Evolutionary conservation across 768 basidiomycete species (phyloP), one percentile per base, ranked within the genome.

Genomic region (Boletus sensibilis): DNA sequence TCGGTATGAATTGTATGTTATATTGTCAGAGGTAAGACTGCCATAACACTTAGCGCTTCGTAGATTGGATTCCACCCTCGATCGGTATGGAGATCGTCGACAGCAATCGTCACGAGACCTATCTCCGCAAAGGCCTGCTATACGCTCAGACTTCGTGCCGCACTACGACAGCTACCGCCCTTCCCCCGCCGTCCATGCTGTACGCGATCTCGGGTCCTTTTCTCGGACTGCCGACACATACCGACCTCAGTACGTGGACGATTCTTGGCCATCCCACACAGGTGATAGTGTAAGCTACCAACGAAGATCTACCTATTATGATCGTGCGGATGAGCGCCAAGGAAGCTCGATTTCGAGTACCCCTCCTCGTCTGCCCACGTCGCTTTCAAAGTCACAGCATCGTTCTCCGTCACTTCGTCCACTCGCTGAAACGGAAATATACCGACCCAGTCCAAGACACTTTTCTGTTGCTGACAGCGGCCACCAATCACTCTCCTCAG

Each of bases 141-240:
- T 71, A 53, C 67, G 62, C 29, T 68, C 75, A 44, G 75, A 76
- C 58, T 71, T 71, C 21, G 58, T 65, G 4, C 50, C 65, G n/a
- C 71, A 72, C 50, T 54, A 68, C 46, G 84, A 86, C 59, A 78
- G 78, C 25, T 84, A 84, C 72, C 79, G 81, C 45, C 81, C 82
- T 49, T 55, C 66, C 44, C 58, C 73, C 8, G 25, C 55, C 39
- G 44, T 74, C 39, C 72, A 74, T 54, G 68, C 63, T 47, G 72
- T 76, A 45, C 74, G 78, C 59, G 78, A 80, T 39, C 61, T 72
- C 9, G 73, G 73, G 46, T 68, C 76, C 25, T 66, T 72, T 54
- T 66, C 70, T 20, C 58, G 66, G 62, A 50, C 75, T 69, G 68
- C 68, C 46, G 79, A 88, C 65, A 78, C 76, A 8, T 85, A 87